Conservation (phyloP, 2,329 filamentous ascomycete species). For the Penicillium sclerotigenum region DNA sequence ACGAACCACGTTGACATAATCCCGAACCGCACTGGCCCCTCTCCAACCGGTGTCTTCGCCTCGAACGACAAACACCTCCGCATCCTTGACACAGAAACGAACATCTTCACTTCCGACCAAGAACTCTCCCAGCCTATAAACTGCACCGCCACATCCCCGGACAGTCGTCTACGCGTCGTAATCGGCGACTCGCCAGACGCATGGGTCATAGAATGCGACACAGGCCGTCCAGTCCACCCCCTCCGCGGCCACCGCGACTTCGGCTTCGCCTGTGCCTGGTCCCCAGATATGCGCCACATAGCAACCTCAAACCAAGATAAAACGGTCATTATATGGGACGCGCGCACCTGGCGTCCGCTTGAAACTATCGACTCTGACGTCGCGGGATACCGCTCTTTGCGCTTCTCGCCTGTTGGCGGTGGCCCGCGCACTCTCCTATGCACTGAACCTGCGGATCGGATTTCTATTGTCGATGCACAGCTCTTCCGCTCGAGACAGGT, state of each 20-base stretch:
- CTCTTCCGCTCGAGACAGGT: constrained; percentile 43
- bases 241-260: constrained; percentile 44
- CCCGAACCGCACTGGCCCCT: constrained; percentile 46
- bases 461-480: constrained; percentile 46
- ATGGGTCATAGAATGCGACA: constrained; percentile 45
- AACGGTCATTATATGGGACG: constrained; percentile 47
- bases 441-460: constrained; percentile 45
- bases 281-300: constrained; percentile 47
- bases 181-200: constrained; percentile 45
- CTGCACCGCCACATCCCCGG: constrained; percentile 45
- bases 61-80: constrained; percentile 58
- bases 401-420: constrained; percentile 45
- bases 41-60: constrained; percentile 53
- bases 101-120: constrained; percentile 39
- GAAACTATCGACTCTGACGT: constrained; percentile 44
- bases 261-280: constrained; percentile 48
- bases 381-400: constrained; percentile 45
- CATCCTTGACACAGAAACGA: constrained; percentile 52
- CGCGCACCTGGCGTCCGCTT: constrained; percentile 41
- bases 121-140: constrained; percentile 42
- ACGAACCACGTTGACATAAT: constrained; percentile 59
- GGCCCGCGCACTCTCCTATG: constrained; percentile 44
- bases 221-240: constrained; percentile 38
- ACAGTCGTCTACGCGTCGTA: constrained; percentile 44
- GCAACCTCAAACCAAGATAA: constrained; percentile 49